Evolutionary conservation across 1,139 yeast species (phyloP), one percentile per base, ranked within the genome.

Genomic region (Spathaspora sp.): DNA sequence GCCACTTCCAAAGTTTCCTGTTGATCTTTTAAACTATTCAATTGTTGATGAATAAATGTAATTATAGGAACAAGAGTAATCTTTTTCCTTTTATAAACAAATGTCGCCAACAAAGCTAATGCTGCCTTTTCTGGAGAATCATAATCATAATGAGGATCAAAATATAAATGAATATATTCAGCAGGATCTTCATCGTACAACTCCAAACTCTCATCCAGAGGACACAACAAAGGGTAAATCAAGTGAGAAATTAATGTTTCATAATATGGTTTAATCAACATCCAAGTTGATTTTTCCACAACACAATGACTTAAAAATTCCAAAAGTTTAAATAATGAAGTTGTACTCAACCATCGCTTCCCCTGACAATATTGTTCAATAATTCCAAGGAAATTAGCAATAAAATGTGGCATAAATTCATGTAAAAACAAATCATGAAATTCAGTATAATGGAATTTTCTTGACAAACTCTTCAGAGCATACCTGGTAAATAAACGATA

Each of bases 181-280:
- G 82, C 87, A 6, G 98, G 98, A 59, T 93, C 98, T 51, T 79
- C 81, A 51, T 90, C 96, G 67, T 88, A 91, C 31, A 81, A 67
- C 52, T 89, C 96, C 50, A 90, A 70, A 23, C 81, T 81, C 10
- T 78, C 80, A 49, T 86, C 87, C 17, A 79, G 75, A 9, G 96
- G 91, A 52, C 88, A 78, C 44, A 93, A 68, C 43, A 89, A 65
- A 4, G 97, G 97, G 67, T 78, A 90, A 10, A 91, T 76, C 50
- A 93, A 83, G 56, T 85, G 90, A 13, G 84, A 71, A 23, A 91
- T 72, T 42, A 93, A 67, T 13, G 78, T 76, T 45, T 80, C 81
- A 46, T 82, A 76, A 62, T 86, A 88, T 1, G 93, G 89, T 58
- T 85, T 82, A 43, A 93, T 69, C 39, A 84, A 61, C 2, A 70